Evolutionary conservation across 106 monocot species (phyloP).

Genomic region (Dioscorea alata): DNA sequence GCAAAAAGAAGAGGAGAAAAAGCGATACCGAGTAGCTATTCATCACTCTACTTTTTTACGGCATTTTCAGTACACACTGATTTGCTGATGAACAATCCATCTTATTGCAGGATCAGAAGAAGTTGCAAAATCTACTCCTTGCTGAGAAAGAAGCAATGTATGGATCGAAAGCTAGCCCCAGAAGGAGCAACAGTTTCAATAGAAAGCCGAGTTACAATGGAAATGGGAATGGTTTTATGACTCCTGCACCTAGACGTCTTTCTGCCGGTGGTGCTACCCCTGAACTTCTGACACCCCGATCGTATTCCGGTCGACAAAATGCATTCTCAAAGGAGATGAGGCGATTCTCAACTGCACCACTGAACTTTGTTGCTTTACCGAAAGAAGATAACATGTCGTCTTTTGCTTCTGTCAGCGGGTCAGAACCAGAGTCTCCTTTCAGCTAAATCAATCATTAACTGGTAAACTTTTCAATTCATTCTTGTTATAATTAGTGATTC

Average conservation of each 20-base stretch:
- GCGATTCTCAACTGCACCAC: slow-evolving; percentile 34
- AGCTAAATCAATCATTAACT: too few species aligned
- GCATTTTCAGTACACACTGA: too few species aligned
- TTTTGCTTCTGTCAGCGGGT: slow-evolving; percentile 77
- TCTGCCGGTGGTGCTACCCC: slow-evolving; percentile 71
- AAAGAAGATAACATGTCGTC: slow-evolving; percentile 65
- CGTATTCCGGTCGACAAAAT: slow-evolving; percentile 68
- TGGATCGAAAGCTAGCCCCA: slow-evolving; percentile 61
- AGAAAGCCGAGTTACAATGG: slow-evolving; percentile 30
- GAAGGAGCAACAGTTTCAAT: slow-evolving; percentile 48
- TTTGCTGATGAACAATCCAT: neutral
- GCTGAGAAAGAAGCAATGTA: slow-evolving; percentile 55
- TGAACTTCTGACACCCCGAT: slow-evolving; percentile 67
- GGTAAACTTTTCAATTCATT: too few species aligned
- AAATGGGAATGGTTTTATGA: slow-evolving; percentile 53
- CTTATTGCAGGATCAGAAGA: slow-evolving; percentile 76
- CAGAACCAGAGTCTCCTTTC: slow-evolving; percentile 62
- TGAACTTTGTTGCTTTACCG: slow-evolving; percentile 48
- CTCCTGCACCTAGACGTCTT: slow-evolving; percentile 39
- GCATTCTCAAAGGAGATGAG: slow-evolving; percentile 59
- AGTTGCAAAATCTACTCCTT: slow-evolving; percentile 53
- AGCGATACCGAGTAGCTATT: slow-evolving; percentile 51
- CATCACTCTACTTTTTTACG: too few species aligned
- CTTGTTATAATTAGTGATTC: too few species aligned
- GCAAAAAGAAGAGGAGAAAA: slow-evolving; percentile 87